A percentile compares a stretch with the other conserved stretches of the same genome.
Conservation (phyloP, 768 basidiomycete genomes). For the Mycena metata region DNA sequence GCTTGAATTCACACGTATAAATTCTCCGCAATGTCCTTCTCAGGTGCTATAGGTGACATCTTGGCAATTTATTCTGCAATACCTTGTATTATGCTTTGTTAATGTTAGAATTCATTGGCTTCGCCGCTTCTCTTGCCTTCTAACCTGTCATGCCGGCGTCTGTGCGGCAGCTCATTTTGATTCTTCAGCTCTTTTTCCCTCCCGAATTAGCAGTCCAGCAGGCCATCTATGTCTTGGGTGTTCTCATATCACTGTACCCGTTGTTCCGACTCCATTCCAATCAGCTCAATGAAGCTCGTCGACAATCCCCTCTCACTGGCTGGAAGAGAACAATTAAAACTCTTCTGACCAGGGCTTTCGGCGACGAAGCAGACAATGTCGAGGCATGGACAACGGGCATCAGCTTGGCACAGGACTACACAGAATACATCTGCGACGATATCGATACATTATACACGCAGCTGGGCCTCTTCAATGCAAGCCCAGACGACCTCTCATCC, state of each 20-base stretch:
- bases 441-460: no score
- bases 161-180: no score
- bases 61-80: no score
- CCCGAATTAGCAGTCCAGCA: not conserved
- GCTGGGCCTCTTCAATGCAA: no score
- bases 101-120: no score
- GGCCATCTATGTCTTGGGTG: not conserved
- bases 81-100: no score
- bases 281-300: conserved; percentile 1
- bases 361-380: not conserved
- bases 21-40: no score
- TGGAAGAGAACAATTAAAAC: conserved; percentile 11
- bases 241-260: not conserved
- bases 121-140: no score
- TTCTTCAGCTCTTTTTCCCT: not conserved
- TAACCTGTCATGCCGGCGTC: no score
- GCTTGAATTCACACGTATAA: no score
- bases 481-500: no score
- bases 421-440: not conserved
- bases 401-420: not conserved
- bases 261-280: not conserved
- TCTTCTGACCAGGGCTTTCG: not conserved
- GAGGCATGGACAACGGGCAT: not conserved
- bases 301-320: not conserved
- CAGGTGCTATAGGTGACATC: no score